Evolutionary conservation across 148 eudicot species (phyloP).

Genomic region (Camellia japonica): DNA sequence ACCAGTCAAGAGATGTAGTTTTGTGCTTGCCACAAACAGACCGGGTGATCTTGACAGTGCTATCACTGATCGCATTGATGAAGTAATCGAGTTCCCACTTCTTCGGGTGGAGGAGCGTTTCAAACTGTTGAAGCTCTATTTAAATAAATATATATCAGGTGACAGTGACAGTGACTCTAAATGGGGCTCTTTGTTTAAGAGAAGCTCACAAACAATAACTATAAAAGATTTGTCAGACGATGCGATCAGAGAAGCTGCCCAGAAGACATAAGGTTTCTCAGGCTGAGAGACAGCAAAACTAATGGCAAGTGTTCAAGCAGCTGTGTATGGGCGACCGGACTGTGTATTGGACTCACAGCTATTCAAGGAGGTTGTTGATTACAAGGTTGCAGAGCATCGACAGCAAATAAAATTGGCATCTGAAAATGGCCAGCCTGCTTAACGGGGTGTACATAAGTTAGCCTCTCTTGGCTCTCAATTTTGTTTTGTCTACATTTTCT

Average conservation of each 20-base stretch:
- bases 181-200: conserved; percentile 48
- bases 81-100: conserved; percentile 88
- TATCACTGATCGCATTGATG: conserved; percentile 90
- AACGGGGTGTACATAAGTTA: neutral
- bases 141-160: conserved; percentile 57
- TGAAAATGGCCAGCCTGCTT: conserved; percentile 37
- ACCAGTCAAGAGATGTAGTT: conserved; percentile 91
- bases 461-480: neutral
- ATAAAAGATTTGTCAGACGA: conserved; percentile 72
- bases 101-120: conserved; percentile 90
- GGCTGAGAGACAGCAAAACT: conserved; percentile 97
- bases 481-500: neutral
- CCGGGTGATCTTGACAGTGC: conserved; percentile 96
- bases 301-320: conserved; percentile 93
- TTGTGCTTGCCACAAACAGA: conserved; percentile 91
- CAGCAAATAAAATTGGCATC: conserved; percentile 69
- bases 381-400: conserved; percentile 87
- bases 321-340: conserved; percentile 85
- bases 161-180: conserved; percentile 36
- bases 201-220: conserved; percentile 54
- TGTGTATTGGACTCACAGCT: conserved; percentile 74
- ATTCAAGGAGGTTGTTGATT: conserved; percentile 82
- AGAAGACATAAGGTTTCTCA: conserved; percentile 82
- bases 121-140: conserved; percentile 76
- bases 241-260: conserved; percentile 73